phyloP scores from a whole-genome alignment of 306 rosid species.

The Carpinus viminea region DNA sequence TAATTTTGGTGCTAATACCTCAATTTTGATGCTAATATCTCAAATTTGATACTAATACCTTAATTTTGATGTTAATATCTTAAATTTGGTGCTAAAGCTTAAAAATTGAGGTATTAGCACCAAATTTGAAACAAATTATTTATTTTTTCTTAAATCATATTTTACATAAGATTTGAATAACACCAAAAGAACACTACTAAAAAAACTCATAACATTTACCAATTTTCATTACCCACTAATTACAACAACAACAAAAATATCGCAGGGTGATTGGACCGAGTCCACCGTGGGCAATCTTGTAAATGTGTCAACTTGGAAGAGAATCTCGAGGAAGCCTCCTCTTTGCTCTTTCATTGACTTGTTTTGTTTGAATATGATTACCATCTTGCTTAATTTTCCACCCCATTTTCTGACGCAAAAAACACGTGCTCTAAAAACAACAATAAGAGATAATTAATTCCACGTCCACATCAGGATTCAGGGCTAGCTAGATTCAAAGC shows the following conservation, averaged over 20 bases:
- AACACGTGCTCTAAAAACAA: slow-evolving; percentile 62
- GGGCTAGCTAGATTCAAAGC: slow-evolving; percentile 38
- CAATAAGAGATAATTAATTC: background rate
- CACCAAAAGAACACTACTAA: too few relatives aligned
- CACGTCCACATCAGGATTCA: background rate
- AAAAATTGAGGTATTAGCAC: too few relatives aligned
- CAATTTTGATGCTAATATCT: too few relatives aligned
- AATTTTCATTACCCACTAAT: too few relatives aligned
- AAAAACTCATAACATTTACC: too few relatives aligned
- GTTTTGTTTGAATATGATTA: background rate
- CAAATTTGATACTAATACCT: too few relatives aligned
- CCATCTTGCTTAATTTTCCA: background rate
- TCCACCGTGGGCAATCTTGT: background rate
- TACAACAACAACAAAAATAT: background rate
- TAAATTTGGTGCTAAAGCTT: too few relatives aligned
- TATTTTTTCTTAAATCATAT: too few relatives aligned
- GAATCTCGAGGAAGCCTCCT: background rate
- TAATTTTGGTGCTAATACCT: too few relatives aligned
- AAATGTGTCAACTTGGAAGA: background rate
- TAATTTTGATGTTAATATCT: too few relatives aligned
- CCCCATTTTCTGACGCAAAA: slow-evolving; percentile 14
- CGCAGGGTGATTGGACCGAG: background rate
- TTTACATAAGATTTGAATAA: too few relatives aligned
- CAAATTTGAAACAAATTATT: too few relatives aligned
- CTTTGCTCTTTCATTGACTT: background rate